phyloP scores from a whole-genome alignment of 192 early-diverging fungal genomes.

The Backusella macrospora region DNA sequence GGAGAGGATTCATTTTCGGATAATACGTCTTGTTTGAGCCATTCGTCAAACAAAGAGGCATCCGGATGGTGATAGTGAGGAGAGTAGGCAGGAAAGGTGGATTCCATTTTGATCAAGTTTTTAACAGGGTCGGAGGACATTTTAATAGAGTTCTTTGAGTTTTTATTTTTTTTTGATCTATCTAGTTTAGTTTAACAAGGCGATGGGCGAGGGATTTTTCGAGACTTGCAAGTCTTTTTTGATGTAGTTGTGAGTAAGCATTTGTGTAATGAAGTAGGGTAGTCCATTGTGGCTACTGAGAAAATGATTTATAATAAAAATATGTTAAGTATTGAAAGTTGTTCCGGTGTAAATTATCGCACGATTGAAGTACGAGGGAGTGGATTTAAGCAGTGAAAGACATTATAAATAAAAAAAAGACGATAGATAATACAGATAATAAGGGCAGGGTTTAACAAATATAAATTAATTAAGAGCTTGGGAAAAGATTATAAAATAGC shows the following conservation, averaged over 20 bases:
- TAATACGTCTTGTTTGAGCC: slow-evolving; percentile 49
- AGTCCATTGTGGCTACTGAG: slow-evolving; percentile 32
- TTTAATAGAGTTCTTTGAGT: background rate
- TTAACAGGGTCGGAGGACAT: slow-evolving; percentile 1
- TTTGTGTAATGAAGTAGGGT: slow-evolving; percentile 22
- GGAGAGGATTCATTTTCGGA: slow-evolving; percentile 33
- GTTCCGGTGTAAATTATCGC: slow-evolving; percentile 13
- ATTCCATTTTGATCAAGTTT: background rate
- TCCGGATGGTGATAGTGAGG: background rate
- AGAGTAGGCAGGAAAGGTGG: background rate
- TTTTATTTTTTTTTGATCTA: background rate
- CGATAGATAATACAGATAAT: background rate
- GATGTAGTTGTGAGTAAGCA: slow-evolving; percentile 25
- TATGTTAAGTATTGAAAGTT: background rate
- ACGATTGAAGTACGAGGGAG: slow-evolving; percentile 16
- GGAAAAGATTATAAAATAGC: background rate
- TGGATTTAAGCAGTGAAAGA: slow-evolving; percentile 16
- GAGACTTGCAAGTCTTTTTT: slow-evolving; percentile 36
- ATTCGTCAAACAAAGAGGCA: slow-evolving; percentile 46
- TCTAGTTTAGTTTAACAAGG: slow-evolving; percentile 16
- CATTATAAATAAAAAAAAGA: background rate
- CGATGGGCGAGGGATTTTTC: slow-evolving; percentile 17
- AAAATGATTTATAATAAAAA: slow-evolving; percentile 6
- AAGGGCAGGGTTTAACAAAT: slow-evolving; percentile 14
- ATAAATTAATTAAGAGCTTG: background rate